A percentile compares a stretch with the other conserved stretches of the same genome.
These are phyloP conservation scores for Penicillium lagena DNA, from an alignment of 495 filamentous ascomycete species.

Conservation along the genomic window DNA sequence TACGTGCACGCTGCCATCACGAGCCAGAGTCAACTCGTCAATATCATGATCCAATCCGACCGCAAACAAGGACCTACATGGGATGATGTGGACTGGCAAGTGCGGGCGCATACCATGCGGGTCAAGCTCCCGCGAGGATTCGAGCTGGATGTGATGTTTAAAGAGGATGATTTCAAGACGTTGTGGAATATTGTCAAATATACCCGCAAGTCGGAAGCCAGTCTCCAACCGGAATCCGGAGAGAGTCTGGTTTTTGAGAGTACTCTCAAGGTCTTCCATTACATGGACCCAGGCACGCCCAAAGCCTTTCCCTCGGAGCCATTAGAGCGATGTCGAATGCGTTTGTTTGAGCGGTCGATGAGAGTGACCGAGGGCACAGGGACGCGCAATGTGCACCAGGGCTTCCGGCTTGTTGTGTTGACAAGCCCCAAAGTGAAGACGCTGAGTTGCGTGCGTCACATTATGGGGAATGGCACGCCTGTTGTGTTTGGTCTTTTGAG, in stretches of 20 bases:
- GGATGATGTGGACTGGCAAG: constrained; percentile 73
- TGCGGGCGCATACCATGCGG: constrained; percentile 51
- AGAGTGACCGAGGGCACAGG: constrained; percentile 61
- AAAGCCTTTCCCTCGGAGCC: constrained; percentile 67
- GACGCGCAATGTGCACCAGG: constrained; percentile 60
- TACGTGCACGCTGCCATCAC: constrained; percentile 62
- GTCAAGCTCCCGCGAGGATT: constrained; percentile 65
- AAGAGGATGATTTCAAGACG: constrained; percentile 65
- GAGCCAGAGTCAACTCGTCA: constrained; percentile 69
- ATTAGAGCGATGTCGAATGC: constrained; percentile 59
- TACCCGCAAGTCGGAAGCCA: constrained; percentile 62
- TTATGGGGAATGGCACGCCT: constrained; percentile 51
- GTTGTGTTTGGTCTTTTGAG: constrained; percentile 68
- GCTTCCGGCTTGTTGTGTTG: constrained; percentile 67
- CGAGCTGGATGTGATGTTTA: constrained; percentile 58
- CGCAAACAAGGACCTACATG: constrained; percentile 64
- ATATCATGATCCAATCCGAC: constrained; percentile 64
- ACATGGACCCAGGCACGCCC: constrained; percentile 61
- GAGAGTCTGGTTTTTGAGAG: constrained; percentile 62
- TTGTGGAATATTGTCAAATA: constrained; percentile 80
- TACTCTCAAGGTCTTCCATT: constrained; percentile 62
- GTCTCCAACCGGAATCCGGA: constrained; percentile 55
- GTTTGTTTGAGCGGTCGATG: constrained; percentile 62
- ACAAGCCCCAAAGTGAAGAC: constrained; percentile 71
- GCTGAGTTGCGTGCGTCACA: constrained; percentile 63